Conservation (phyloP, 352 stramenopile species). For the Phytophthora tentaculata region DNA sequence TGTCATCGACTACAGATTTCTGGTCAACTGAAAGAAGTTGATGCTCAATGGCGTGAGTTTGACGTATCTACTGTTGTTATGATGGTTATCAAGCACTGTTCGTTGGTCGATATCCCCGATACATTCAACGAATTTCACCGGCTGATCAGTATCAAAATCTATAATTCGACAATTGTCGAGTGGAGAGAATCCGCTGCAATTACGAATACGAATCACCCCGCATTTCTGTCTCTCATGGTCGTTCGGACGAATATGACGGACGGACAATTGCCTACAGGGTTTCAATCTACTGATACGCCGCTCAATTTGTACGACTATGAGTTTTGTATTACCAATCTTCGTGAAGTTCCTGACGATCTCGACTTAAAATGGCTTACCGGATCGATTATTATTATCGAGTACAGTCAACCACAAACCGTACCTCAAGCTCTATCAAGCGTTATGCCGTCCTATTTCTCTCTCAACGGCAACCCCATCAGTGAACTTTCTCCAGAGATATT, state of each 20-base stretch:
- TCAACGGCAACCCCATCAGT: conserved; percentile 17
- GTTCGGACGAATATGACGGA: conserved; percentile 44
- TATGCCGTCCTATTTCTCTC: conserved; percentile 10
- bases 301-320: conserved; percentile 42
- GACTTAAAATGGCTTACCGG: conserved; percentile 37
- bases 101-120: conserved; percentile 25
- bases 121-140: conserved; percentile 32
- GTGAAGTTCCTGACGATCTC: conserved; percentile 36
- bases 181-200: conserved; percentile 41
- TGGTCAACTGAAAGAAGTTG: neutral
- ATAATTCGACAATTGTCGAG: conserved; percentile 35
- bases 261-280: conserved; percentile 31
- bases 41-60: conserved; percentile 23
- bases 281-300: conserved; percentile 41
- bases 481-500: conserved; percentile 25
- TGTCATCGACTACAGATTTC: neutral
- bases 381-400: conserved; percentile 16
- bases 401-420: conserved; percentile 3
- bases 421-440: conserved; percentile 8
- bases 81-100: conserved; percentile 47
- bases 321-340: conserved; percentile 46
- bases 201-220: conserved; percentile 28
- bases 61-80: conserved; percentile 28
- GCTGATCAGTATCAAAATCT: conserved; percentile 43
- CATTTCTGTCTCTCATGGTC: conserved; percentile 40